Percentiles rank a stretch among this genome's conserved stretches.
Evolutionary conservation across 176 grass and related monocot genomes (phyloP).

Genomic region (Paspalum vaginatum): DNA sequence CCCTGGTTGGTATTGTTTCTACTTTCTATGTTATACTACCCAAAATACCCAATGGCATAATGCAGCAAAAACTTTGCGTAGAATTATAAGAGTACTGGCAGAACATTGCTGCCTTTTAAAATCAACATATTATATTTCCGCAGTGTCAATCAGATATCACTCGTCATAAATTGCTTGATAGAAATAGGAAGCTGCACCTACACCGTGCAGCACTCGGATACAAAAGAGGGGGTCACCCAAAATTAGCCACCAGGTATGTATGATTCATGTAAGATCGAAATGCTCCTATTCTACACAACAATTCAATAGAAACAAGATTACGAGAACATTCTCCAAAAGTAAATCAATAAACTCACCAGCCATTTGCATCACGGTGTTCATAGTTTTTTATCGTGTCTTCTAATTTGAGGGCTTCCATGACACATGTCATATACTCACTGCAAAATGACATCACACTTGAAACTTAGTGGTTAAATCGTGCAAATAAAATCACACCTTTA

Average conservation of each 20-base stretch:
- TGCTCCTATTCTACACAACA: slow-evolving; percentile 8
- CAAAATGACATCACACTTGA: slow-evolving; percentile 43
- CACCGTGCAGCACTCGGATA: slow-evolving; percentile 21
- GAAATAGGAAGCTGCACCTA: slow-evolving; percentile 15
- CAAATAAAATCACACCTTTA: not conserved
- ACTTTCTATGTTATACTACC: not conserved
- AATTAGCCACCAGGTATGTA: slow-evolving; percentile 15
- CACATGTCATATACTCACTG: slow-evolving; percentile 97
- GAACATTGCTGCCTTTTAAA: not conserved
- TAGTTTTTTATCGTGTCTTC: slow-evolving; percentile 99
- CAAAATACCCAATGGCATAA: not conserved
- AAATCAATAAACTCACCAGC: slow-evolving; percentile 77
- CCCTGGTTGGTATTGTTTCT: not conserved
- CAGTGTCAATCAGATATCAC: not conserved
- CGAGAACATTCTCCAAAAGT: not conserved
- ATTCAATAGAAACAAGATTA: not conserved
- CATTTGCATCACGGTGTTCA: slow-evolving; percentile 81
- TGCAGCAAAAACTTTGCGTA: not conserved
- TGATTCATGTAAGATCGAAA: slow-evolving; percentile 19
- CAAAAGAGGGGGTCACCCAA: not conserved
- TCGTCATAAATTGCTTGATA: slow-evolving; percentile 19
- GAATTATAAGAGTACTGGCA: not conserved
- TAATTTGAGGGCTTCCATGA: slow-evolving; percentile 93
- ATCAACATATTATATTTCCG: slow-evolving; percentile 21
- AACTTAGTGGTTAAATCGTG: slow-evolving; percentile 31